These are phyloP conservation scores for Rhodotorula sp. DNA, from an alignment of 1,284 basidiomycete species.

Conservation along the genomic window DNA sequence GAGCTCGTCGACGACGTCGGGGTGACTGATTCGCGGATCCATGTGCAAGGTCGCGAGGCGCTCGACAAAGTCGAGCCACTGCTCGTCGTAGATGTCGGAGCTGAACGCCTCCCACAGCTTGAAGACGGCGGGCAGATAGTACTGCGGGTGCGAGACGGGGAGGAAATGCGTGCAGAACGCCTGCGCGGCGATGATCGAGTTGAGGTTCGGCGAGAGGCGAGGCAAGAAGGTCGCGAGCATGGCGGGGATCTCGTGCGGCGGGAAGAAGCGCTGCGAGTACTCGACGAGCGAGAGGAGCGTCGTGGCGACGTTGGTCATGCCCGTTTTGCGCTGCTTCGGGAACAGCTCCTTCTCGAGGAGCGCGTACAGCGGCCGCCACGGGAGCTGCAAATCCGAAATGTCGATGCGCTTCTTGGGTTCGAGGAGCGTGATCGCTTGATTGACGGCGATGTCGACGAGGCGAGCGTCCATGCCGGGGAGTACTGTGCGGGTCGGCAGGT, in stretches of 20 bases:
- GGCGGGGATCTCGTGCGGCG: slow-evolving; percentile 79
- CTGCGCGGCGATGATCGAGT: slow-evolving; percentile 74
- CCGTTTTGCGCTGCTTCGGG: slow-evolving; percentile 75
- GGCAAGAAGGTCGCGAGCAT: slow-evolving; percentile 81
- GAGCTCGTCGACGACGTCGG: slow-evolving; percentile 49
- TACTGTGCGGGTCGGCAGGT: slow-evolving; percentile 49
- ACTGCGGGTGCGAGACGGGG: slow-evolving; percentile 63
- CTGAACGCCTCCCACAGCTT: slow-evolving; percentile 77
- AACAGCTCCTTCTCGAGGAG: slow-evolving; percentile 79
- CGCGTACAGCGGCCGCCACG: slow-evolving; percentile 82
- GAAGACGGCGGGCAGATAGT: slow-evolving; percentile 72
- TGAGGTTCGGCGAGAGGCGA: slow-evolving; percentile 50
- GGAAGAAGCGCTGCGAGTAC: slow-evolving; percentile 80
- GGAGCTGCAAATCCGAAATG: slow-evolving; percentile 78
- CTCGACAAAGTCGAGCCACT: slow-evolving; percentile 77
- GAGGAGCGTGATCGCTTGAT: slow-evolving; percentile 70
- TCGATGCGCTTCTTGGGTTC: slow-evolving; percentile 70
- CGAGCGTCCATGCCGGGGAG: slow-evolving; percentile 72
- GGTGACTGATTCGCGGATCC: slow-evolving; percentile 59
- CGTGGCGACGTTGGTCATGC: slow-evolving; percentile 77
- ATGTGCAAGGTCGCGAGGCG: slow-evolving; percentile 75
- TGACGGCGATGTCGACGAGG: slow-evolving; percentile 67
- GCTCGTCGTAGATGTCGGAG: slow-evolving; percentile 74
- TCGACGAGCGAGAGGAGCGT: slow-evolving; percentile 84
- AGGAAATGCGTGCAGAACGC: slow-evolving; percentile 79